Percentiles rank a stretch among this genome's conserved stretches.
Evolutionary conservation across 306 rosid genomes (phyloP).

Genomic region (Hippophae gyantsensis): DNA sequence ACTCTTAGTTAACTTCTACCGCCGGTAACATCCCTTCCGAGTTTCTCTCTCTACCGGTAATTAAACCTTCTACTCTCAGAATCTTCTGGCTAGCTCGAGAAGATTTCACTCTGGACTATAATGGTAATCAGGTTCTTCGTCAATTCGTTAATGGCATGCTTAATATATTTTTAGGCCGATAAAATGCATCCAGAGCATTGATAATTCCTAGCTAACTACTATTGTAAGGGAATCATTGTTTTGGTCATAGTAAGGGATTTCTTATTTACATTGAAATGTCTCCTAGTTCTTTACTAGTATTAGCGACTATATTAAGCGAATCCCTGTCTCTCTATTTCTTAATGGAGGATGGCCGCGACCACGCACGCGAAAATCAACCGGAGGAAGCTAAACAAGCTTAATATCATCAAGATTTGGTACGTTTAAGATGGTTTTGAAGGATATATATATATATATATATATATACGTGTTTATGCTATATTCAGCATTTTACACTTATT

Average conservation of each 20-base stretch:
- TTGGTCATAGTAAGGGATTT: not conserved
- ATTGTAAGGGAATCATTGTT: no score
- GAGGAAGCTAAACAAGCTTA: slow-evolving; percentile 55
- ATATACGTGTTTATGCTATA: not conserved
- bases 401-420: slow-evolving; percentile 71
- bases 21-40: no score
- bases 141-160: no score
- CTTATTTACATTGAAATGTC: not conserved
- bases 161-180: no score
- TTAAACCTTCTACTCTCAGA: no score
- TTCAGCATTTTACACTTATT: not conserved
- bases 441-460: not conserved
- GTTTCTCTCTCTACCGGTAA: no score
- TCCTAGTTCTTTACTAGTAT: not conserved
- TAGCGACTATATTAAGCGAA: not conserved
- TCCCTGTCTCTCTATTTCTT: not conserved
- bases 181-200: no score
- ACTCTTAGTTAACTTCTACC: no score
- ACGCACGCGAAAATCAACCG: slow-evolving; percentile 60
- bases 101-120: no score
- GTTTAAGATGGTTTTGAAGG: not conserved
- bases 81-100: no score
- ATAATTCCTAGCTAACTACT: no score
- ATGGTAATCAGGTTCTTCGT: no score
- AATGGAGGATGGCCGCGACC: slow-evolving; percentile 47